These are phyloP conservation scores for Trametes maxima DNA, from an alignment of 768 basidiomycete genomes.

Conservation along the genomic window DNA sequence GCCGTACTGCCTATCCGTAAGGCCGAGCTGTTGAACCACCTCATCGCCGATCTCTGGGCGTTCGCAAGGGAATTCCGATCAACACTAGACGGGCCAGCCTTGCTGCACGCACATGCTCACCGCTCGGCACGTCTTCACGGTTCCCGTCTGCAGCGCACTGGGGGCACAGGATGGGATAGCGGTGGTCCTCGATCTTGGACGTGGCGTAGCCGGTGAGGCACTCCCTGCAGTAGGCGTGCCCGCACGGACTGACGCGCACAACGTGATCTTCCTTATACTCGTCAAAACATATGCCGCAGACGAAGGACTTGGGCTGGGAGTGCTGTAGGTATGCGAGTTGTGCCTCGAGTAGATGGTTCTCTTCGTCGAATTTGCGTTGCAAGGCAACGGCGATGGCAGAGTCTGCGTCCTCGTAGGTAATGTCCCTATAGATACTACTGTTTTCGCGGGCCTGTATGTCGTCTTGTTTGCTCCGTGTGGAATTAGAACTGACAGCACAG, in stretches of 20 bases:
- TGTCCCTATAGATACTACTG: no score
- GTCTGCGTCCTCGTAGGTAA: background rate
- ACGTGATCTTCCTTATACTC: conserved; percentile 44
- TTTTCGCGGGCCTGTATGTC: no score
- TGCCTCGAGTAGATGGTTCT: conserved; percentile 39
- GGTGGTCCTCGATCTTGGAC: conserved; percentile 51
- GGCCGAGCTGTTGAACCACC: conserved; percentile 47
- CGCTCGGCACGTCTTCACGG: conserved; percentile 28
- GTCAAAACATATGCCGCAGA: conserved; percentile 62
- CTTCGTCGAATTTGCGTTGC: conserved; percentile 44
- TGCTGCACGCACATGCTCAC: conserved; percentile 24
- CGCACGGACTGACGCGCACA: conserved; percentile 47
- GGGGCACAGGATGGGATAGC: conserved; percentile 66
- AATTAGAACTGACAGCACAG: no score
- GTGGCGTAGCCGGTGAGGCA: conserved; percentile 49
- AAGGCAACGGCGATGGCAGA: conserved; percentile 29
- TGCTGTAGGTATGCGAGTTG: conserved; percentile 37
- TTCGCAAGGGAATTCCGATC: background rate
- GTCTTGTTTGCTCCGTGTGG: no score
- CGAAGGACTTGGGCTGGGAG: conserved; percentile 41
- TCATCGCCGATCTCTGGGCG: conserved; percentile 41
- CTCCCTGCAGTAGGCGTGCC: conserved; percentile 54
- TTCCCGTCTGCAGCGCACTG: conserved; percentile 44
- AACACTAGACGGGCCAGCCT: background rate
- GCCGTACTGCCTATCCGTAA: conserved; percentile 44